Evolutionary conservation across 2,329 filamentous ascomycete species (phyloP).

Genomic region (Colletotrichum cereale): DNA sequence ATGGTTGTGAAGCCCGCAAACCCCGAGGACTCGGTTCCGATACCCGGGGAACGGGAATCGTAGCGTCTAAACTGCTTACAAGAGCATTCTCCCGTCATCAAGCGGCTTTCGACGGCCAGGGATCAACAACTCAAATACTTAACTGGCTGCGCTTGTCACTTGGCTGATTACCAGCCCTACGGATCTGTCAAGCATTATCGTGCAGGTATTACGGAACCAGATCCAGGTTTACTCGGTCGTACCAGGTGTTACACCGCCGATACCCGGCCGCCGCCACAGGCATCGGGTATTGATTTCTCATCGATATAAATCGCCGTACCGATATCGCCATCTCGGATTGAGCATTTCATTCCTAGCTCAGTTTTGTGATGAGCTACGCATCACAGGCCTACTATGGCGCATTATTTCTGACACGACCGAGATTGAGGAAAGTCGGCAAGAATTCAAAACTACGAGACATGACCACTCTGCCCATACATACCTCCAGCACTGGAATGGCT

Average conservation of each 20-base stretch:
- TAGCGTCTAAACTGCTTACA: background rate
- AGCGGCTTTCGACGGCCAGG: background rate
- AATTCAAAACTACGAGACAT: background rate
- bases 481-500: background rate
- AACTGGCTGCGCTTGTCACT: background rate
- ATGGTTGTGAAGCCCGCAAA: background rate
- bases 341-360: background rate
- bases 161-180: background rate
- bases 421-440: slow-evolving; percentile 30
- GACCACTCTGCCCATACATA: slow-evolving; percentile 2
- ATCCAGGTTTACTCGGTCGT: background rate
- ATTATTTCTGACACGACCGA: slow-evolving; percentile 38
- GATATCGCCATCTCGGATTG: background rate
- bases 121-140: background rate
- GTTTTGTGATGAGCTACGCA: too few relatives aligned
- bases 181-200: background rate
- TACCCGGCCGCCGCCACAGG: background rate
- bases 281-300: background rate
- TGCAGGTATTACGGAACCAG: background rate
- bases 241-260: background rate
- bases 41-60: background rate
- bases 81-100: background rate
- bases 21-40: background rate
- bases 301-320: background rate
- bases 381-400: background rate